Evolutionary conservation across 495 filamentous ascomycete species (phyloP).

Genomic region (Daldinia loculata): DNA sequence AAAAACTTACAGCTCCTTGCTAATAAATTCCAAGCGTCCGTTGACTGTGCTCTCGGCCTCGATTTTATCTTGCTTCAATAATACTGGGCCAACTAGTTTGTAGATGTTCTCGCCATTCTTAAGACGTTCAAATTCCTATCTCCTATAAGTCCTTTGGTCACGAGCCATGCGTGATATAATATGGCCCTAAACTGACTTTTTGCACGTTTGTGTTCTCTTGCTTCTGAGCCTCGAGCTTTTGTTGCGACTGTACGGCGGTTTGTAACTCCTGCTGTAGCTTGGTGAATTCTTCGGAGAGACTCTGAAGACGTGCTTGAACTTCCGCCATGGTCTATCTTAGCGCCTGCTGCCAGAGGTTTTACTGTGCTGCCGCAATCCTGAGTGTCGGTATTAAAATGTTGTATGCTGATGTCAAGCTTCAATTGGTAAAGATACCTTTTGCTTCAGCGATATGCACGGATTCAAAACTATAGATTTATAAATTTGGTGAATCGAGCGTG

Average conservation of each 20-base stretch:
- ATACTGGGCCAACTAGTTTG: conserved; percentile 90
- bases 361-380: background rate
- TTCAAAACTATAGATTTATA: background rate
- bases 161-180: background rate
- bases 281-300: conserved; percentile 85
- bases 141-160: conserved; percentile 25
- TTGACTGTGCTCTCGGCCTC: conserved; percentile 92
- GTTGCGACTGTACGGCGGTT: conserved; percentile 76
- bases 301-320: conserved; percentile 70
- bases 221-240: conserved; percentile 92
- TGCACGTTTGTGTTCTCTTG: conserved; percentile 92
- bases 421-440: background rate
- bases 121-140: conserved; percentile 81
- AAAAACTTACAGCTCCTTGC: conserved; percentile 84
- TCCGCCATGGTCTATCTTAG: conserved; percentile 54
- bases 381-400: background rate
- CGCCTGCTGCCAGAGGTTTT: background rate
- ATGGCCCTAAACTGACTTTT: conserved; percentile 61
- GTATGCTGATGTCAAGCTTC: background rate
- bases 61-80: conserved; percentile 90
- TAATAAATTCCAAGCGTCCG: conserved; percentile 88
- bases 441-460: background rate
- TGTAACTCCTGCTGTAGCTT: conserved; percentile 87
- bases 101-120: conserved; percentile 87
- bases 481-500: background rate